These are phyloP conservation scores for Populus davidiana DNA, from an alignment of 345 rosid species.

Conservation along the genomic window DNA sequence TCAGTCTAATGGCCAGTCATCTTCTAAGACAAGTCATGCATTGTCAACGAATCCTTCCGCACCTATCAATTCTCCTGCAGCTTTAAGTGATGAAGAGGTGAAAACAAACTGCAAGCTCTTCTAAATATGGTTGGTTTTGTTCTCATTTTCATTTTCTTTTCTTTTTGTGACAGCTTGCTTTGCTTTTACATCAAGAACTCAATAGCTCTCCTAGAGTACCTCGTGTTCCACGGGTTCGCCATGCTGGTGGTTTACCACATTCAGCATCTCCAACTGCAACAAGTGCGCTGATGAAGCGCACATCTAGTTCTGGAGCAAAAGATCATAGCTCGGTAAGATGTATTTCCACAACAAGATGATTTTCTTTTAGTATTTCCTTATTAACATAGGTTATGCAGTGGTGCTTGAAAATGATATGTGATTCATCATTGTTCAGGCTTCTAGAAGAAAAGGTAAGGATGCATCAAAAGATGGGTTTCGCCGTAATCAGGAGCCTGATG, in stretches of 20 bases:
- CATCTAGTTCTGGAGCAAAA: constrained; percentile 72
- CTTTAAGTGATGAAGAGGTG: constrained; percentile 94
- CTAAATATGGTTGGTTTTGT: neutral
- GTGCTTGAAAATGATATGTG: neutral
- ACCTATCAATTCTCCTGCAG: constrained; percentile 43
- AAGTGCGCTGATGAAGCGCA: constrained; percentile 58
- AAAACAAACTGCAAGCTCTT: constrained; percentile 13
- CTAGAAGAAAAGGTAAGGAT: constrained; percentile 75
- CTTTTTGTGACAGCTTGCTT: constrained; percentile 62
- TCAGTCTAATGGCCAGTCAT: constrained; percentile 44
- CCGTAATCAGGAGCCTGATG: constrained; percentile 51
- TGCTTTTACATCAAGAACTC: constrained; percentile 96
- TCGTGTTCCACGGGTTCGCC: constrained; percentile 92
- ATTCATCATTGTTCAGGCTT: constrained; percentile 39
- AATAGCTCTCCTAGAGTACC: constrained; percentile 98
- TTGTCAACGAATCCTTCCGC: constrained; percentile 44
- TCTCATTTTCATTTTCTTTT: neutral
- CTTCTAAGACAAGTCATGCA: constrained; percentile 52
- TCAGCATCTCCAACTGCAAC: constrained; percentile 65
- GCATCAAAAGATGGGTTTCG: constrained; percentile 49
- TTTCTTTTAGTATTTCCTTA: neutral
- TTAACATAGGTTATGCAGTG: neutral
- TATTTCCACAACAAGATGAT: neutral
- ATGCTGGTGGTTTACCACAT: constrained; percentile 75
- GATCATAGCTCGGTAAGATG: constrained; percentile 62